phyloP scores from a whole-genome alignment of 176 grass and related monocot genomes.

The maize (Zea mays) region DNA sequence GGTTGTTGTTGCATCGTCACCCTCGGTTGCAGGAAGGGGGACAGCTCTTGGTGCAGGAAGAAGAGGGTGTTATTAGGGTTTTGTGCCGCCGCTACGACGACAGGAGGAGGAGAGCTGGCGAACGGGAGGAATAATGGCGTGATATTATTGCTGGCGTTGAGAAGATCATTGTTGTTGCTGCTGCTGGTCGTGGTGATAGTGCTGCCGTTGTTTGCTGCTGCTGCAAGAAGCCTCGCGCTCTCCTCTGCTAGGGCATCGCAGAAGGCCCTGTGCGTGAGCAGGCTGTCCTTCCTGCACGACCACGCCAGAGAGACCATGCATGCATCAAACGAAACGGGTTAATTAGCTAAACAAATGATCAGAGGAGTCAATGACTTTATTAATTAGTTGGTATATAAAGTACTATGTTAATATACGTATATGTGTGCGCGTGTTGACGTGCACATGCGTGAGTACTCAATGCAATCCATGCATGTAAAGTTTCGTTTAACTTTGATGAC shows the following conservation, averaged over 20 bases:
- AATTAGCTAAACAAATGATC: not conserved
- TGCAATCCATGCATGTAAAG: constrained; percentile 44
- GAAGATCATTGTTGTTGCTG: constrained; percentile 15
- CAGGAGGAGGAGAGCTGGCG: constrained; percentile 13
- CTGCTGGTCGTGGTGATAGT: constrained; percentile 17
- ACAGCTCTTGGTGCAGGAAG: constrained; percentile 49
- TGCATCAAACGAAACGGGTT: not conserved
- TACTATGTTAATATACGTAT: not conserved
- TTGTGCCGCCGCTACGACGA: not conserved
- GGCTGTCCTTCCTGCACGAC: constrained; percentile 84
- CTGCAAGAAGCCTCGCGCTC: constrained; percentile 71
- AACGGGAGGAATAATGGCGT: constrained; percentile 54
- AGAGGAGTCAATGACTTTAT: not conserved
- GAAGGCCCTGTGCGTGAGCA: constrained; percentile 94
- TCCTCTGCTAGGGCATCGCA: constrained; percentile 99
- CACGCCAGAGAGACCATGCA: not conserved
- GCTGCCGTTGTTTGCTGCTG: constrained; percentile 39
- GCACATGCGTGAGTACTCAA: constrained; percentile 31
- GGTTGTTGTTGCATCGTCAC: constrained; percentile 17
- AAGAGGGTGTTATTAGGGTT: constrained; percentile 43
- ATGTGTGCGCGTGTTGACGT: not conserved
- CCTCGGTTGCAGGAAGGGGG: constrained; percentile 14
- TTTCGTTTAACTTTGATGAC: constrained; percentile 38
- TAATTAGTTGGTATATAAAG: not conserved
- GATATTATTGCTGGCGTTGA: constrained; percentile 22